phyloP scores from a whole-genome alignment of 495 filamentous ascomycete genomes.

The Letharia lupina region DNA sequence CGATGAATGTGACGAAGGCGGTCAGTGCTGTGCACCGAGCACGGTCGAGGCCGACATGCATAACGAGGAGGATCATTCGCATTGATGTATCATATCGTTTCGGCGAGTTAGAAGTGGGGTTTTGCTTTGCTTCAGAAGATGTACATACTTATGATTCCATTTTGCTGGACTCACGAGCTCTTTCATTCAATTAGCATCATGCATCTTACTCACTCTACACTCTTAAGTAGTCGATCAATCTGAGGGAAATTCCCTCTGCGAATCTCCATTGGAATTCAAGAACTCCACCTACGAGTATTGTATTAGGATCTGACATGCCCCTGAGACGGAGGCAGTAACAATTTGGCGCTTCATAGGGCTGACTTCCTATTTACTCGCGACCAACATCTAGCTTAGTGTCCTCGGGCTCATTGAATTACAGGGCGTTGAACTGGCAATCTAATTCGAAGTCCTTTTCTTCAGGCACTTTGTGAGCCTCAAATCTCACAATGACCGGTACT shows the following conservation, averaged over 20 bases:
- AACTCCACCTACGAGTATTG: too few relatives aligned
- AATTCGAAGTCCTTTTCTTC: background rate
- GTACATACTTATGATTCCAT: background rate
- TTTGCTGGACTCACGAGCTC: background rate
- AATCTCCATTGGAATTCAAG: too few relatives aligned
- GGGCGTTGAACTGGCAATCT: background rate
- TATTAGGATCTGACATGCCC: too few relatives aligned
- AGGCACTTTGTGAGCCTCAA: background rate
- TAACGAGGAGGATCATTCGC: slow-evolving; percentile 15
- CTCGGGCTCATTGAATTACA: background rate
- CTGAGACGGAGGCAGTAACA: too few relatives aligned
- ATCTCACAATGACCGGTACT: slow-evolving; percentile 1
- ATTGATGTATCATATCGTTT: slow-evolving; percentile 1
- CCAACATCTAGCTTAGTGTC: background rate
- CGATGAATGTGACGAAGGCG: slow-evolving; percentile 63
- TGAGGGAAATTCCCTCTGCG: too few relatives aligned
- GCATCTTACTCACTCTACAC: too few relatives aligned
- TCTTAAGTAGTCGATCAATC: too few relatives aligned
- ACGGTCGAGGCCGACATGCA: slow-evolving; percentile 13
- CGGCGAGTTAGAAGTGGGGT: background rate
- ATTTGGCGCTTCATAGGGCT: background rate
- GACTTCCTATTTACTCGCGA: background rate
- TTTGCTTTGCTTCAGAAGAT: background rate
- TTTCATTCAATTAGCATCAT: background rate
- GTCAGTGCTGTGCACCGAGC: slow-evolving; percentile 57